Evolutionary conservation across 208 protist genomes (phyloP), one percentile per base, ranked within the genome.

Genomic region (Borovskyia barvae): DNA sequence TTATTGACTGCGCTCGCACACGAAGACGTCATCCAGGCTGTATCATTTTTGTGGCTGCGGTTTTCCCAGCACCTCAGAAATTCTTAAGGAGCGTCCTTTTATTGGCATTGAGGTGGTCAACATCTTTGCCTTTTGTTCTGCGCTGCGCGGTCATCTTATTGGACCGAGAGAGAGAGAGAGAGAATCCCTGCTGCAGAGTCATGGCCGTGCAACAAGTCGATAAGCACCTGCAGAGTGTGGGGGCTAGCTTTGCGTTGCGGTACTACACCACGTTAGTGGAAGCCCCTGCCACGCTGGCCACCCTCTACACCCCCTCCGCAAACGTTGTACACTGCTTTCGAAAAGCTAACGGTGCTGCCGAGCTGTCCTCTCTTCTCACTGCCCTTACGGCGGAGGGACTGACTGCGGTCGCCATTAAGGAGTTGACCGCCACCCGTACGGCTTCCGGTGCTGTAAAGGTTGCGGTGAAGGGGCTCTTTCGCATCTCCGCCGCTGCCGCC

Each of bases 191-290:
- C n/a, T n/a, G n/a, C n/a, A n/a, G n/a, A n/a, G n/a, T n/a, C n/a
- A n/a, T n/a, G n/a, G n/a, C n/a, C n/a, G n/a, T n/a, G n/a, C n/a
- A n/a, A n/a, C n/a, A n/a, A n/a, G n/a, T 42, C 39, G 56, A 67
- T 29, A 40, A 46, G 25, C 57, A 53, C 25, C 54, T 59, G 40
- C 65, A 75, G 36, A 66, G 60, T 54, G 53, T 94, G 29, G 83
- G 70, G 9, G 84, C 70, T 6, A 88, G 66, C 56, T 94, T 94
- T 42, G 76, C 78, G 24, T 53, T 56, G 37, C 74, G 72, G 40
- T 94, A 90, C 72, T 90, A 88, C 74, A 84, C 71, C 15, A 35
- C 56, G 12, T 61, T 94, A 9, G 75, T 88, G 52, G 41, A 85
- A 57, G 20, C 46, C n/a, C 80, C 81, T 1, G 53, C 55, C 46